Evolutionary conservation across 352 stramenopile species (phyloP).

Genomic region (Paralagenidium karlingii): DNA sequence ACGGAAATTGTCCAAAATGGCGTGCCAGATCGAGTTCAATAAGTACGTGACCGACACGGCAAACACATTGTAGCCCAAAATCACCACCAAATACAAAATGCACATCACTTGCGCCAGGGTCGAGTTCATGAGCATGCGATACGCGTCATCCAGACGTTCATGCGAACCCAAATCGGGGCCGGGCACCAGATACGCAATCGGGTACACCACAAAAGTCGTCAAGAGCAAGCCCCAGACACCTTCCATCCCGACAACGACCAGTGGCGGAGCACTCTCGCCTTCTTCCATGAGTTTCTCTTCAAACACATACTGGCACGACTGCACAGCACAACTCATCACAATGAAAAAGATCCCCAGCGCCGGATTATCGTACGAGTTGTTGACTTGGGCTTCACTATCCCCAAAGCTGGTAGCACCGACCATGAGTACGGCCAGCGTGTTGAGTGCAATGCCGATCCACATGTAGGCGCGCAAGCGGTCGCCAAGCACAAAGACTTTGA

Average conservation of each 20-base stretch:
- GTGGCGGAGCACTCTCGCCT: constrained; percentile 82
- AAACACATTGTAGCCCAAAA: constrained; percentile 96
- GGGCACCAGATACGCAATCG: constrained; percentile 83
- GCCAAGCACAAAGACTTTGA: constrained; percentile 91
- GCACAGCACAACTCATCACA: constrained; percentile 89
- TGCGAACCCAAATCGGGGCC: constrained; percentile 91
- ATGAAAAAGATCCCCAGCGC: constrained; percentile 90
- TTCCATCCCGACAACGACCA: constrained; percentile 94
- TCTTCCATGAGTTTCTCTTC: constrained; percentile 97
- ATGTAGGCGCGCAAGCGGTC: constrained; percentile 89
- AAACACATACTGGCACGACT: constrained; percentile 95
- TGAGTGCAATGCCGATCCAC: constrained; percentile 94
- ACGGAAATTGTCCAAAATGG: constrained; percentile 96
- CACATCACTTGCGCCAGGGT: constrained; percentile 44
- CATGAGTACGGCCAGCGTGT: constrained; percentile 89
- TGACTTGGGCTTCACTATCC: constrained; percentile 43
- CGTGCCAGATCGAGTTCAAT: constrained; percentile 96
- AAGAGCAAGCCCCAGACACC: constrained; percentile 92
- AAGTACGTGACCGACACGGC: constrained; percentile 94
- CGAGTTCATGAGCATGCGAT: constrained; percentile 58
- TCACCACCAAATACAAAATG: constrained; percentile 86
- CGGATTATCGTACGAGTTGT: constrained; percentile 56
- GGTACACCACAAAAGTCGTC: constrained; percentile 90
- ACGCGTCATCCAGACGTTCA: constrained; percentile 82
- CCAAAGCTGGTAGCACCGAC: constrained; percentile 91